These are phyloP conservation scores for Coccomyxa sp. DNA, from an alignment of 139 green algal species.

Conservation along the genomic window DNA sequence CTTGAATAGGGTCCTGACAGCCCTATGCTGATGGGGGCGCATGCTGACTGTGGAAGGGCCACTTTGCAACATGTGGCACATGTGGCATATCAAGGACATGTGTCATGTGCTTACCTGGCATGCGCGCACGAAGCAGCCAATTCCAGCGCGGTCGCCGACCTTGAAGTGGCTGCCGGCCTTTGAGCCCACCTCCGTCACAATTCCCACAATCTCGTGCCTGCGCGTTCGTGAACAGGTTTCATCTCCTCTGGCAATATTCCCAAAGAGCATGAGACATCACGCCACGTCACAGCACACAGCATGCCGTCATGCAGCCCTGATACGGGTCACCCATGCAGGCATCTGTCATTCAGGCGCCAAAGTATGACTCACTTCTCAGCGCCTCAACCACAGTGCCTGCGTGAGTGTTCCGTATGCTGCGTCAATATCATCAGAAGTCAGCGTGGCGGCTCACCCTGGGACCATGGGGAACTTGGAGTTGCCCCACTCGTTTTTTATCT, in stretches of 20 bases:
- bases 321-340: too few relatives aligned
- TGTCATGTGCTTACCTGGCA: conserved; percentile 42
- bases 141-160: conserved; percentile 64
- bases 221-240: too few relatives aligned
- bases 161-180: conserved; percentile 63
- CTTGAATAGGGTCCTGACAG: too few relatives aligned
- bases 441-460: conserved; percentile 40
- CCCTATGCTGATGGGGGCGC: too few relatives aligned
- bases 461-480: conserved; percentile 59
- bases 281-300: too few relatives aligned
- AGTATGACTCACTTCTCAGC: not conserved
- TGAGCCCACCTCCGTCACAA: conserved; percentile 71
- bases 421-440: not conserved
- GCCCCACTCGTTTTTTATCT: conserved; percentile 63
- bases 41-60: too few relatives aligned
- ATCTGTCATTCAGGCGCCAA: not conserved
- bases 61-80: not conserved
- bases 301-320: too few relatives aligned
- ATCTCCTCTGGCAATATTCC: too few relatives aligned
- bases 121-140: conserved; percentile 75
- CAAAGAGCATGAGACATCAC: too few relatives aligned
- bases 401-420: not conserved
- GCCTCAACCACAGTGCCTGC: not conserved
- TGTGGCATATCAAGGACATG: not conserved
- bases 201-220: conserved; percentile 83